Conservation (phyloP, 108 stramenopile species). For the Cyclostephanos invisitatus region DNA sequence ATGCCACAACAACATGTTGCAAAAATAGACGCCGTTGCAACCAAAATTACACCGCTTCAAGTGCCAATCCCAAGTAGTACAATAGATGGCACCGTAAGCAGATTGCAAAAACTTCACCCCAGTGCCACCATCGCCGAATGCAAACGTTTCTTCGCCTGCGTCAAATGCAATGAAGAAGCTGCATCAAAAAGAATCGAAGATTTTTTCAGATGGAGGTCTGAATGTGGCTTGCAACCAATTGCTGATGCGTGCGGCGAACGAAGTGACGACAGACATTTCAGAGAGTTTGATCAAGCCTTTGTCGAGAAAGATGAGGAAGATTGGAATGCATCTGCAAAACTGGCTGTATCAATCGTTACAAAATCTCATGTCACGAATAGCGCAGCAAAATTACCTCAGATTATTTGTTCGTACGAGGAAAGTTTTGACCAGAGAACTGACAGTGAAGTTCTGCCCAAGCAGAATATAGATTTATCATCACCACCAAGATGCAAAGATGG, state of each 20-base stretch:
- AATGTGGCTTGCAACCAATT: slow-evolving; percentile 30
- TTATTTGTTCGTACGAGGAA: slow-evolving; percentile 34
- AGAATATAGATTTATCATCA: neutral
- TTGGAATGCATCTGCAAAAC: slow-evolving; percentile 35
- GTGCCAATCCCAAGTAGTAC: neutral
- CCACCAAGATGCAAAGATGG: slow-evolving; percentile 55
- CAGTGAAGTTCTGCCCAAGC: neutral
- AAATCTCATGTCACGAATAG: neutral
- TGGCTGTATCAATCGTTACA: slow-evolving; percentile 29
- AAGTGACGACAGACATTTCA: slow-evolving; percentile 5
- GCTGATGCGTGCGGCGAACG: slow-evolving; percentile 12
- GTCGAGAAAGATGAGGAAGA: slow-evolving; percentile 21
- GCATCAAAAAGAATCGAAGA: slow-evolving; percentile 33
- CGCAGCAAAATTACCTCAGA: slow-evolving; percentile 31
- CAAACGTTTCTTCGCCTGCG: slow-evolving; percentile 29
- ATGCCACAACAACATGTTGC: neutral
- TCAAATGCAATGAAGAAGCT: slow-evolving; percentile 33
- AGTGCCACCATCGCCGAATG: slow-evolving; percentile 43
- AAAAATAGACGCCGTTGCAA: neutral
- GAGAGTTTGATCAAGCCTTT: slow-evolving; percentile 18
- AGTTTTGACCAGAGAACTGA: neutral
- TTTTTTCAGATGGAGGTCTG: slow-evolving; percentile 35
- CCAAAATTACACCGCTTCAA: neutral
- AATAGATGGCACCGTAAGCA: slow-evolving; percentile 9
- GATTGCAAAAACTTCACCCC: slow-evolving; percentile 28